Conservation (phyloP, 805 yeast species). For the Candida incommunis region DNA sequence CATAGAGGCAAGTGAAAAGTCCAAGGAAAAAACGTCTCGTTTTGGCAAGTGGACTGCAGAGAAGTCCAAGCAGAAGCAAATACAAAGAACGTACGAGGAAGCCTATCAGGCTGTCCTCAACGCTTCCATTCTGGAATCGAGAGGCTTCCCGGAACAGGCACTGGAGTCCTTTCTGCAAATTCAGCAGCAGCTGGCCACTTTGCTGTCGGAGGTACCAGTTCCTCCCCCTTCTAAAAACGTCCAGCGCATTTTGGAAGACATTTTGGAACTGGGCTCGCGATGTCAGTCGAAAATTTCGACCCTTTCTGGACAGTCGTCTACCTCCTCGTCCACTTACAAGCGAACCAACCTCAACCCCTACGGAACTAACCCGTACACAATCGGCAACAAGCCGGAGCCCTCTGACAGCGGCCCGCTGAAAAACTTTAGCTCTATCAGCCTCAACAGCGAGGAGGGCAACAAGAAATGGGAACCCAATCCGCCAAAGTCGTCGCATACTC, state of each 20-base stretch:
- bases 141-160: constrained; percentile 1
- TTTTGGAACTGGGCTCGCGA: background rate
- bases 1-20: background rate
- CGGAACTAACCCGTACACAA: background rate
- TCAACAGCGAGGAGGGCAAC: background rate
- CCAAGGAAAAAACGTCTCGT: constrained; percentile 1
- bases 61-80: constrained; percentile 8
- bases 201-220: background rate
- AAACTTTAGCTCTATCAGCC: background rate
- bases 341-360: background rate
- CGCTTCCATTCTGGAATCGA: constrained; percentile 4
- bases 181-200: background rate
- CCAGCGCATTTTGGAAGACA: background rate
- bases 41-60: constrained; percentile 1
- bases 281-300: background rate
- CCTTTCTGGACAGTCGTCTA: background rate
- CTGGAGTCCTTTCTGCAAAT: background rate
- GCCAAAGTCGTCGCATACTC: background rate
- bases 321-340: background rate
- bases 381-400: background rate
- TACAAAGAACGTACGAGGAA: constrained; percentile 26
- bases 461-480: background rate
- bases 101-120: constrained; percentile 28
- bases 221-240: background rate
- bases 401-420: background rate